These are phyloP conservation scores for Verruconis gallopava DNA, from an alignment of 2,329 filamentous ascomycete genomes.

Conservation along the genomic window DNA sequence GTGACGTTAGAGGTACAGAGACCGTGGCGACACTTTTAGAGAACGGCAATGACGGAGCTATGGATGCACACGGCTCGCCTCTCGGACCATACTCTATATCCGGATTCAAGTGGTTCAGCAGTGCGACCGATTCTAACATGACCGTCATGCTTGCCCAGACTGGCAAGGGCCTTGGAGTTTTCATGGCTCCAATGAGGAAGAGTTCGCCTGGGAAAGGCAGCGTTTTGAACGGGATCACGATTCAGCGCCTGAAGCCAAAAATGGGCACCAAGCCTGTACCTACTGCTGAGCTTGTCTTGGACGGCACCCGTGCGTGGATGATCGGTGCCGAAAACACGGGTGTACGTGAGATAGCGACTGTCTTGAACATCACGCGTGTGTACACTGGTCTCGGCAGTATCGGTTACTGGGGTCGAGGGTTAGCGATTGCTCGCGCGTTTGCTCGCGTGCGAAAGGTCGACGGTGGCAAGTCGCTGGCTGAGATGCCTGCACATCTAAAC, in stretches of 20 bases:
- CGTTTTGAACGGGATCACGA: slow-evolving; percentile 53
- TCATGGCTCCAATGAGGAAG: slow-evolving; percentile 49
- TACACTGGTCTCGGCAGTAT: slow-evolving; percentile 43
- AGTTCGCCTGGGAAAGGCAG: slow-evolving; percentile 16
- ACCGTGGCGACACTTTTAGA: slow-evolving; percentile 36
- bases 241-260: slow-evolving; percentile 60
- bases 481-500: slow-evolving; percentile 44
- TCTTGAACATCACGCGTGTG: slow-evolving; percentile 54
- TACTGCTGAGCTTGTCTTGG: slow-evolving; percentile 56
- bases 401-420: slow-evolving; percentile 41
- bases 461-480: slow-evolving; percentile 32
- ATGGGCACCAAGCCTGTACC: slow-evolving; percentile 57
- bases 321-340: slow-evolving; percentile 55
- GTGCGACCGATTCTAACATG: slow-evolving; percentile 52
- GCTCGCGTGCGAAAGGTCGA: slow-evolving; percentile 43
- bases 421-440: slow-evolving; percentile 46
- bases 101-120: slow-evolving; percentile 63
- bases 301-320: slow-evolving; percentile 34
- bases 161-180: slow-evolving; percentile 42
- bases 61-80: slow-evolving; percentile 20
- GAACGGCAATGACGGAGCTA: slow-evolving; percentile 16
- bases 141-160: slow-evolving; percentile 52
- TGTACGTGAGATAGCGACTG: slow-evolving; percentile 52
- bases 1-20: slow-evolving; percentile 56
- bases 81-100: slow-evolving; percentile 48